Percentiles rank a stretch among this genome's conserved stretches.
These are phyloP conservation scores for Ogataea siamensis DNA, from an alignment of 805 yeast species.

Conservation along the genomic window DNA sequence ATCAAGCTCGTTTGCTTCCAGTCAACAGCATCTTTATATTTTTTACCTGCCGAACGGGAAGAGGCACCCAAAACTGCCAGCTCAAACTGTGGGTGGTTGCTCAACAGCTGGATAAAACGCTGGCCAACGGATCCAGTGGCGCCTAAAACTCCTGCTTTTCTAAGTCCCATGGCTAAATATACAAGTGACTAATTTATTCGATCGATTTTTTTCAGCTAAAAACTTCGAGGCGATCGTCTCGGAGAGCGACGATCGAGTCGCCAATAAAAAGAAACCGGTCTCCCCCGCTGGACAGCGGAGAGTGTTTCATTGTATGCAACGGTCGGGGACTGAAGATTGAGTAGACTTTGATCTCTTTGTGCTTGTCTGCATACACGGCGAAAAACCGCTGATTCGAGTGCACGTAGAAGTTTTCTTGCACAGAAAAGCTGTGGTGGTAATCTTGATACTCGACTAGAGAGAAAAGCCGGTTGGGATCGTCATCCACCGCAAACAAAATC, in stretches of 20 bases:
- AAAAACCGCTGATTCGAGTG: constrained; percentile 14
- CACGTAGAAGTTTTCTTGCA: constrained; percentile 14
- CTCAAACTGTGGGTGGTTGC: constrained; percentile 88
- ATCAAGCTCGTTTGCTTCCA: constrained; percentile 92
- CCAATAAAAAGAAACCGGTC: constrained; percentile 15
- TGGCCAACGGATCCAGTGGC: constrained; percentile 99
- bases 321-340: constrained; percentile 14
- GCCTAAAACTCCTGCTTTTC: constrained; percentile 86
- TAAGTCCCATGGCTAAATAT: constrained; percentile 23
- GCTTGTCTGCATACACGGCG: constrained; percentile 11
- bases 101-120: constrained; percentile 80
- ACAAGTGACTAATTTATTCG: constrained; percentile 2
- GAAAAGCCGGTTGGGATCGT: neutral
- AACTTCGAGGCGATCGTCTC: constrained; percentile 9
- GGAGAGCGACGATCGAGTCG: constrained; percentile 8
- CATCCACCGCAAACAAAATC: constrained; percentile 9
- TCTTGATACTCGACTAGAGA: constrained; percentile 12
- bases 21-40: constrained; percentile 77
- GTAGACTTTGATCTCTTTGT: constrained; percentile 14
- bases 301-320: constrained; percentile 5
- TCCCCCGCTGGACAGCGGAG: constrained; percentile 1
- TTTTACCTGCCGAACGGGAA: constrained; percentile 87
- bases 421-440: constrained; percentile 10
- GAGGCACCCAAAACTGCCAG: constrained; percentile 88
- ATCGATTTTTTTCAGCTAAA: constrained; percentile 2